Conservation (phyloP, 306 rosid genomes). For the Prunus mume region DNA sequence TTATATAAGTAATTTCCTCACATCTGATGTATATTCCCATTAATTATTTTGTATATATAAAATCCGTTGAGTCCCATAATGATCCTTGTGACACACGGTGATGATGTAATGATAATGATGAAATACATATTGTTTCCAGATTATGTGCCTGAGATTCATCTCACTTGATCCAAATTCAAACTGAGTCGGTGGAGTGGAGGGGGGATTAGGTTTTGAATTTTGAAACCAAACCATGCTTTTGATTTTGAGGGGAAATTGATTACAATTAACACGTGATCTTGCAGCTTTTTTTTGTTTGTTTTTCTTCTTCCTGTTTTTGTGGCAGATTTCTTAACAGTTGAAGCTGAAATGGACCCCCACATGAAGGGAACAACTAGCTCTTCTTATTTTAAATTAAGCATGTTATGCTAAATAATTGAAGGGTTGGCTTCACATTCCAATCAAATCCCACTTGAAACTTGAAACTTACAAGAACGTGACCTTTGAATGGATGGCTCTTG, state of each 20-base stretch:
- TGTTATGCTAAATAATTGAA: not conserved
- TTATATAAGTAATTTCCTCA: not conserved
- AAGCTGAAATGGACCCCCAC: constrained; percentile 25
- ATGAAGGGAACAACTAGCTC: constrained; percentile 12
- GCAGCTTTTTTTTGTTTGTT: constrained; percentile 5
- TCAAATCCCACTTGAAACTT: constrained; percentile 2
- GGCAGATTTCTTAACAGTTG: not conserved
- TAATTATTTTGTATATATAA: too few relatives aligned
- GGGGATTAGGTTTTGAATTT: not conserved
- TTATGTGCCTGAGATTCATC: too few relatives aligned
- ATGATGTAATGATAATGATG: too few relatives aligned
- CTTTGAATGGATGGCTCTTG: not conserved
- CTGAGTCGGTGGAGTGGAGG: not conserved
- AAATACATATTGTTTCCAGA: too few relatives aligned
- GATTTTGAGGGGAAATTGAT: not conserved
- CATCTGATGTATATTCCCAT: too few relatives aligned
- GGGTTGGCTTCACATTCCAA: constrained; percentile 1
- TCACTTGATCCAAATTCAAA: not conserved
- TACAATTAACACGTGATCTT: constrained; percentile 19
- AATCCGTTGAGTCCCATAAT: too few relatives aligned
- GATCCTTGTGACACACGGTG: too few relatives aligned
- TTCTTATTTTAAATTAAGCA: not conserved
- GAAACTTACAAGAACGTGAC: not conserved
- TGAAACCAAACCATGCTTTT: not conserved
- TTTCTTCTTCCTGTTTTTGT: not conserved